phyloP scores from a whole-genome alignment of 1,139 yeast species.

The Suhomyces ambrosiae region DNA sequence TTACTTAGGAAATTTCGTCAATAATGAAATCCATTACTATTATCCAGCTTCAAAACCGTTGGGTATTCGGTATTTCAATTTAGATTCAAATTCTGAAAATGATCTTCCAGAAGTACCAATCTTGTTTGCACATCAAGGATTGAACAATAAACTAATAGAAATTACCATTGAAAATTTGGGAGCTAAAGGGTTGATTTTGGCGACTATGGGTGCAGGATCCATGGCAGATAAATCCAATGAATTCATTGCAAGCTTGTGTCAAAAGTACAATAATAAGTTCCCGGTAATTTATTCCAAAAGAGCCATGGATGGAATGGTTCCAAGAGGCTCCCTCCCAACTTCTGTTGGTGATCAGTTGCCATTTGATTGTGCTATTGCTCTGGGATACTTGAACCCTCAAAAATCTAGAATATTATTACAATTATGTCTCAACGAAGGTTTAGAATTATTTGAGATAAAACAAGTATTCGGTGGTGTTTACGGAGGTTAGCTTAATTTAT shows the following conservation, averaged over 20 bases:
- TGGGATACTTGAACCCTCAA: slow-evolving; percentile 71
- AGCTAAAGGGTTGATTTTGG: slow-evolving; percentile 58
- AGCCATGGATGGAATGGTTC: slow-evolving; percentile 66
- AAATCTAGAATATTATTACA: slow-evolving; percentile 64
- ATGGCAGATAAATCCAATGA: slow-evolving; percentile 54
- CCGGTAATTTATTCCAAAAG: slow-evolving; percentile 68
- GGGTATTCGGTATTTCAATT: slow-evolving; percentile 49
- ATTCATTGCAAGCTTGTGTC: slow-evolving; percentile 25
- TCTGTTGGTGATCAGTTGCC: slow-evolving; percentile 17
- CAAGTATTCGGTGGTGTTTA: slow-evolving; percentile 50
- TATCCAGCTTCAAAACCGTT: slow-evolving; percentile 64
- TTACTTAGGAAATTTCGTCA: slow-evolving; percentile 67
- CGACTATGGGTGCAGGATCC: slow-evolving; percentile 75
- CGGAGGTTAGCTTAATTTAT: slow-evolving; percentile 16
- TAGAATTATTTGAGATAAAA: slow-evolving; percentile 43
- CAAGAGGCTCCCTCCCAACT: slow-evolving; percentile 49
- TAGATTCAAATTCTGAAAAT: slow-evolving; percentile 22
- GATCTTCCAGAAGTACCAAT: slow-evolving; percentile 51
- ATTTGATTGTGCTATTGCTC: slow-evolving; percentile 49
- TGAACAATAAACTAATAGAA: slow-evolving; percentile 50
- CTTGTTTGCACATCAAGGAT: slow-evolving; percentile 62
- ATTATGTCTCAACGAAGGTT: slow-evolving; percentile 52
- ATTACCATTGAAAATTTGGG: slow-evolving; percentile 45
- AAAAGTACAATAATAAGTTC: slow-evolving; percentile 28
- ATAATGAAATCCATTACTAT: slow-evolving; percentile 64